These are phyloP conservation scores for Suillus spraguei DNA, from an alignment of 768 basidiomycete species.

Conservation along the genomic window DNA sequence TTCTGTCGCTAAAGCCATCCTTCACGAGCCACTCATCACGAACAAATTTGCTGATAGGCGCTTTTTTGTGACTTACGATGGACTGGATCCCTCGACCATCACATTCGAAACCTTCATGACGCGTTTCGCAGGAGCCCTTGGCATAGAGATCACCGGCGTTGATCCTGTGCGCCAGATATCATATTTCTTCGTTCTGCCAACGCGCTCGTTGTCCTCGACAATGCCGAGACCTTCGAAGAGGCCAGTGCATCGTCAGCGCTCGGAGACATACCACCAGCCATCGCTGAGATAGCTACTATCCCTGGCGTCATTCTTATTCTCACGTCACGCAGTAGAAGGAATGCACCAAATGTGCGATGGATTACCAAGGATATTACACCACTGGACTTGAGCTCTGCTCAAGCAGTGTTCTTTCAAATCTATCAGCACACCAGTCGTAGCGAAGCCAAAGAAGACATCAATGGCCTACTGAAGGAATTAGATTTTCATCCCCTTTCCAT, in stretches of 20 bases:
- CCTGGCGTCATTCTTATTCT: slow-evolving; percentile 1
- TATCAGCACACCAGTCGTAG: not conserved
- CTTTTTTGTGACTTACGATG: slow-evolving; percentile 3
- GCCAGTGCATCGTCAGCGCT: not conserved
- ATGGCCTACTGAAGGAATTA: not conserved
- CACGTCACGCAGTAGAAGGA: not conserved
- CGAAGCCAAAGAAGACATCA: not conserved
- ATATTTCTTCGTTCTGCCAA: not conserved
- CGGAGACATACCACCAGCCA: not conserved
- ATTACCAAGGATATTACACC: not conserved
- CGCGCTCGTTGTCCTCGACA: slow-evolving; percentile 5
- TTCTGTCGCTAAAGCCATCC: slow-evolving; percentile 2
- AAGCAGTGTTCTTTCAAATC: not conserved
- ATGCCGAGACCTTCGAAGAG: slow-evolving; percentile 2
- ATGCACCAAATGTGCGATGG: not conserved
- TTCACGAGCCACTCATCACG: not conserved
- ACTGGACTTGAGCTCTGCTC: not conserved
- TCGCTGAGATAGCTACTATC: not conserved
- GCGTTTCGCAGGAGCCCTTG: slow-evolving; percentile 1
- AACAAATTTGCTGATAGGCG: not conserved
- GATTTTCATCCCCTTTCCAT: too few relatives aligned
- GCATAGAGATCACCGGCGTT: not conserved
- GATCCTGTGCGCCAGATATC: not conserved
- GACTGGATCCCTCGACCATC: not conserved
- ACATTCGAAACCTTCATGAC: not conserved